Conservation (phyloP, 306 rosid genomes). For the Lathyrus tuberosus region DNA sequence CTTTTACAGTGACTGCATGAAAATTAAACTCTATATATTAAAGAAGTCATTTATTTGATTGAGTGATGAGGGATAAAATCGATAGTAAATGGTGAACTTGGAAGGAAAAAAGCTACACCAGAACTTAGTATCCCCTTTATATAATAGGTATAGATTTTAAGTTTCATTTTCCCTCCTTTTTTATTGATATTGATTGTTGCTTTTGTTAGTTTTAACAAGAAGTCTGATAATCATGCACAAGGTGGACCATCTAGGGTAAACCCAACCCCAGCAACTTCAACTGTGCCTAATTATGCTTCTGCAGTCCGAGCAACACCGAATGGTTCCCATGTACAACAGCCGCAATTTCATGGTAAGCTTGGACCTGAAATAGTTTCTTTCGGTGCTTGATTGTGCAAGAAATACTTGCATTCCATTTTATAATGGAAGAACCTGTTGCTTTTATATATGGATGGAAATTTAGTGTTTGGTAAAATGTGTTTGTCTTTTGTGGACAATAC, state of each 20-base stretch:
- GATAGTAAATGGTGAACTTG: neutral
- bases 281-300: conserved; percentile 56
- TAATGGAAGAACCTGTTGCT: neutral
- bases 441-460: conserved; percentile 4
- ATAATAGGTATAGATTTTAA: neutral
- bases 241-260: conserved; percentile 86
- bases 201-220: conserved; percentile 63
- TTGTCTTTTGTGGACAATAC: conserved; percentile 12
- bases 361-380: neutral
- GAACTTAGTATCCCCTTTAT: neutral
- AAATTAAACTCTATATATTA: neutral
- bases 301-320: conserved; percentile 59
- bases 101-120: neutral
- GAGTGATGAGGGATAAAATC: neutral
- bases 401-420: conserved; percentile 24
- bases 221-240: conserved; percentile 78
- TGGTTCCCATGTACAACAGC: conserved; percentile 60
- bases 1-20: neutral
- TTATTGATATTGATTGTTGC: conserved; percentile 38
- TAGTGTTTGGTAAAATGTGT: conserved; percentile 20
- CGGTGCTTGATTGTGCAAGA: neutral
- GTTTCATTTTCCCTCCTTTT: neutral
- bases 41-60: neutral
- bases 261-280: conserved; percentile 54
- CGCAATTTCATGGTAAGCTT: conserved; percentile 62